A percentile compares a stretch with the other conserved stretches of the same genome.
These are phyloP conservation scores for Botrytis pseudocinerea DNA, from an alignment of 2,329 filamentous ascomycete species.

Conservation along the genomic window DNA sequence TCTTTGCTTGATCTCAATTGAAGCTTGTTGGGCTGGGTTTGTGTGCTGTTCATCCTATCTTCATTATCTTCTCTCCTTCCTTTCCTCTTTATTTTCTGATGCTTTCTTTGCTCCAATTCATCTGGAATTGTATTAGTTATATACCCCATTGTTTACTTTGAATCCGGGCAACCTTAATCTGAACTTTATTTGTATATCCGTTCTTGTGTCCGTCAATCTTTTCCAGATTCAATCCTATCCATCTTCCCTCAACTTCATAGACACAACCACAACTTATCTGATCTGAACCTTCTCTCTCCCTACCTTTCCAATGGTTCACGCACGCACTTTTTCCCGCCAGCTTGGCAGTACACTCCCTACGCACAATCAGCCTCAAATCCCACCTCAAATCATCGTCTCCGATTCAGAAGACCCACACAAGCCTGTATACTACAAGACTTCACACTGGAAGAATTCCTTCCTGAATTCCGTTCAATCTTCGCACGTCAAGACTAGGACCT, in stretches of 20 bases:
- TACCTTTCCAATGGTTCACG: constrained; percentile 9
- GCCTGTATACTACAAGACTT: background rate
- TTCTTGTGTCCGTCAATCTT: background rate
- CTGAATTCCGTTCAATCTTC: constrained; percentile 10
- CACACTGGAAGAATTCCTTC: constrained; percentile 5
- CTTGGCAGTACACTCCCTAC: constrained; percentile 7
- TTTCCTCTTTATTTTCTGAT: background rate
- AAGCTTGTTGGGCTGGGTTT: background rate
- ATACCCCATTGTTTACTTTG: background rate
- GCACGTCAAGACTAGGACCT: background rate
- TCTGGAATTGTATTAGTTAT: background rate
- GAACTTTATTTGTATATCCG: background rate
- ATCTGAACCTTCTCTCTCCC: background rate
- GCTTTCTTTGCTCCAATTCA: background rate
- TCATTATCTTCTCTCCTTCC: background rate
- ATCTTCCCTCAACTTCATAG: background rate
- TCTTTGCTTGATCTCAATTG: constrained; percentile 6
- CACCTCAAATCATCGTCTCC: constrained; percentile 7
- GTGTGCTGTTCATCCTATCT: constrained; percentile 4
- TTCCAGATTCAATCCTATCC: background rate
- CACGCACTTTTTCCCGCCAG: constrained; percentile 16
- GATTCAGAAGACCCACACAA: constrained; percentile 10
- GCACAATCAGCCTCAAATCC: constrained; percentile 15
- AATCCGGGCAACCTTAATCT: background rate
- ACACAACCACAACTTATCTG: background rate